phyloP scores from a whole-genome alignment of 2,329 filamentous ascomycete species.

The Xylariaceae sp. region DNA sequence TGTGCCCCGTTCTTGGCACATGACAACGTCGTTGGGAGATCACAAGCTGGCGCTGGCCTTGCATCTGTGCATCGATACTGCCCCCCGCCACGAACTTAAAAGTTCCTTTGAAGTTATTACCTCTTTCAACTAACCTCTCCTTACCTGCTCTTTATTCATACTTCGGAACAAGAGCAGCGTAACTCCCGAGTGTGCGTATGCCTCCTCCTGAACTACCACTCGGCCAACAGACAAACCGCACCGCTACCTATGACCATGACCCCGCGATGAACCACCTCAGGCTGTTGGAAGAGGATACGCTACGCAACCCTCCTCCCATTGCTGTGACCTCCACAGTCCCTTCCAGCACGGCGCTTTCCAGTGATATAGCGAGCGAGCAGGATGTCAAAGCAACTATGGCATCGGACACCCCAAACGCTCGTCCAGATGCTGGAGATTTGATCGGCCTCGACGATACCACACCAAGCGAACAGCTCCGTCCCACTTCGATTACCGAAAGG shows the following conservation, averaged over 20 bases:
- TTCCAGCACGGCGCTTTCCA: constrained; percentile 6
- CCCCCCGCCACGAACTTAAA: background rate
- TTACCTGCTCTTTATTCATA: background rate
- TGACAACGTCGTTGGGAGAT: background rate
- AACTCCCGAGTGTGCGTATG: constrained; percentile 21
- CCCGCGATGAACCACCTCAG: constrained; percentile 28
- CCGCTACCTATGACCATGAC: constrained; percentile 25
- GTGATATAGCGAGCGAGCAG: constrained; percentile 1
- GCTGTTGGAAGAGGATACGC: constrained; percentile 18
- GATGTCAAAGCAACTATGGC: constrained; percentile 4
- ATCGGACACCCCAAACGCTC: background rate
- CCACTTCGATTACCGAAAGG: background rate
- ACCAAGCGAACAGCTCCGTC: background rate
- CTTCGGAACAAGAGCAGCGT: background rate
- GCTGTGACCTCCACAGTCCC: constrained; percentile 9
- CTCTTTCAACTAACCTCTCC: background rate
- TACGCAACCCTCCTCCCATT: constrained; percentile 14
- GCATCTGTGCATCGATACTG: background rate
- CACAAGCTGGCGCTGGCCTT: background rate
- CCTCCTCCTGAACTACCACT: constrained; percentile 25
- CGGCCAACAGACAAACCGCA: constrained; percentile 19
- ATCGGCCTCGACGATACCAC: constrained; percentile 5
- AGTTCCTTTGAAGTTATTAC: background rate
- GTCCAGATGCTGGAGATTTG: background rate
- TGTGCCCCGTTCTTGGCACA: background rate